A percentile compares a stretch with the other conserved stretches of the same genome.
Evolutionary conservation across 371 early-diverging fungal species (phyloP).

Genomic region (Batkoa obscura): DNA sequence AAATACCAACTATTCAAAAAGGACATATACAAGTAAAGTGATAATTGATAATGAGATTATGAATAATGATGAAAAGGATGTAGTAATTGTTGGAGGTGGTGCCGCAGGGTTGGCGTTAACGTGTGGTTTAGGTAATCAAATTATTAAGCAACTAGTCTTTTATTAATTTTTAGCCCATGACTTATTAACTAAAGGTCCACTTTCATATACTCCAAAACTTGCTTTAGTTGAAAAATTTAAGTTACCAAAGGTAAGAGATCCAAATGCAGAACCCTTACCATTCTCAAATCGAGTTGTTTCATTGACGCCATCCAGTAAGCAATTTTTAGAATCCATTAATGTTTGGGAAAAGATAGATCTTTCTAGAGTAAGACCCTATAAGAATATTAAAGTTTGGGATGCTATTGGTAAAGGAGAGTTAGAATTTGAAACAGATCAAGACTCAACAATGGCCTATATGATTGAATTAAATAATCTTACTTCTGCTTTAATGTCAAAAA

Average conservation of each 20-base stretch:
- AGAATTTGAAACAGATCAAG: constrained; percentile 22
- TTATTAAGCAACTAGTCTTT: no score
- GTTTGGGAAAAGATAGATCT: constrained; percentile 32
- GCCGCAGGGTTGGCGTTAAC: constrained; percentile 74
- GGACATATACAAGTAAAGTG: neutral
- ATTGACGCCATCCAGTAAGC: constrained; percentile 21
- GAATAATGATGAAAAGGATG: constrained; percentile 15
- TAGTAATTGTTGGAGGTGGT: constrained; percentile 88
- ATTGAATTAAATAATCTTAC: constrained; percentile 27
- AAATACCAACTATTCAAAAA: neutral
- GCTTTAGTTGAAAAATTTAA: neutral
- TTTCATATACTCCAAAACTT: neutral
- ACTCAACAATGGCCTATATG: constrained; percentile 26
- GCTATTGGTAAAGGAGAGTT: constrained; percentile 40
- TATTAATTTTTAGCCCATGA: neutral
- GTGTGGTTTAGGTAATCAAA: constrained; percentile 46
- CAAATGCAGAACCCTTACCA: neutral
- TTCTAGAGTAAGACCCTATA: constrained; percentile 29
- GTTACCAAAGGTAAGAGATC: neutral
- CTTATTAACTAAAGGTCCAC: neutral
- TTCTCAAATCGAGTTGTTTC: constrained; percentile 10
- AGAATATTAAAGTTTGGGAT: constrained; percentile 56
- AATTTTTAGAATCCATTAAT: constrained; percentile 31
- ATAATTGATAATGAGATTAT: neutral
- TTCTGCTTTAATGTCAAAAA: constrained; percentile 18